Conservation (phyloP, 805 yeast species). For the Wickerhamomyces strasburgensis region DNA sequence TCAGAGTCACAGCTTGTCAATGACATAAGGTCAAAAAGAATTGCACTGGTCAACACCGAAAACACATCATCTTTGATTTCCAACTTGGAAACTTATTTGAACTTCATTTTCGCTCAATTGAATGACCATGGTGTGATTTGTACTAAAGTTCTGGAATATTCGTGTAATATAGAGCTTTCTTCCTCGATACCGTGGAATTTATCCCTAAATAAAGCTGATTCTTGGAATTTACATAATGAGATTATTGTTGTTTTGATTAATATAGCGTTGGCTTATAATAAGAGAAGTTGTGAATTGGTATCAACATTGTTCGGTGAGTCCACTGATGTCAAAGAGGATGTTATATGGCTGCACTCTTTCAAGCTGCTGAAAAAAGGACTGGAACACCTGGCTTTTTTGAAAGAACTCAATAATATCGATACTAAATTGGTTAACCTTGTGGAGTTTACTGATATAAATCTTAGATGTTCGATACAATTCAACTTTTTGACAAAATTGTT, state of each 20-base stretch:
- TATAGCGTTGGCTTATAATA: slow-evolving; percentile 8
- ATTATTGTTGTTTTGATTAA: slow-evolving; percentile 13
- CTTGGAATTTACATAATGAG: slow-evolving; percentile 21
- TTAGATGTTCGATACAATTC: slow-evolving; percentile 25
- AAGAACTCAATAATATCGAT: not conserved
- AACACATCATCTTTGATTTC: slow-evolving; percentile 8
- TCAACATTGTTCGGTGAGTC: not conserved
- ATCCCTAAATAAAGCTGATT: slow-evolving; percentile 1
- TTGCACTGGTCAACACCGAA: not conserved
- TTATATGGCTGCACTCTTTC: slow-evolving; percentile 15
- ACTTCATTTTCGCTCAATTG: slow-evolving; percentile 4
- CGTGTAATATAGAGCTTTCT: not conserved
- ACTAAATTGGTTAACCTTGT: slow-evolving; percentile 8
- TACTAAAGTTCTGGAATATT: slow-evolving; percentile 1
- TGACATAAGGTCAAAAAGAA: slow-evolving; percentile 1
- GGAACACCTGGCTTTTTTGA: slow-evolving; percentile 13
- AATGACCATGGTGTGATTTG: not conserved
- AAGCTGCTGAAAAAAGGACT: slow-evolving; percentile 19
- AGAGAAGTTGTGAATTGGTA: slow-evolving; percentile 14
- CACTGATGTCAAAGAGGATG: not conserved
- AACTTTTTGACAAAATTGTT: slow-evolving; percentile 27
- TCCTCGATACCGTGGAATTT: slow-evolving; percentile 16
- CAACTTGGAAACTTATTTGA: slow-evolving; percentile 9
- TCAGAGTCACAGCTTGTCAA: not conserved
- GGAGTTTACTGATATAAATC: slow-evolving; percentile 7